Base-by-base conservation (phyloP, 345 rosid species). In the Ceriops tagal region DNA sequence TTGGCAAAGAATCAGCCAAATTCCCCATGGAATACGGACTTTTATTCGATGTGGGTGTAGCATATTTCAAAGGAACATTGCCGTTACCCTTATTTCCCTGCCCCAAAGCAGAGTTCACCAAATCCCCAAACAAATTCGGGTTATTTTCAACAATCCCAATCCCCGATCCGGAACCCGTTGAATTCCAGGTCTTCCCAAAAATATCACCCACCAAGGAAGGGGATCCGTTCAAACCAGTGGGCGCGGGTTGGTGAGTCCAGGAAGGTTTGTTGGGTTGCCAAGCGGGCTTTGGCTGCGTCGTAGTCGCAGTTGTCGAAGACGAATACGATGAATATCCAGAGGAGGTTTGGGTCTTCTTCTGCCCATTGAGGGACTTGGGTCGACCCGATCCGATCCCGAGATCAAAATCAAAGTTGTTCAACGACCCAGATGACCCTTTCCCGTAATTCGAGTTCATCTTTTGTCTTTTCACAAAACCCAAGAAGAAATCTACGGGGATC, bases 171-270 rank as follows among this genome's bases (percentile, higher is more conserved):
- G 81, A 69, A 4, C 71, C 75, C 6, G 87, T 49, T 8, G 97
- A 80, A 7, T 73, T 59, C 99, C 97, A 95, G 63, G 85, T 95
- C 87, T 86, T 95, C 30, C 98, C 98, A 53, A 58, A 84, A 62
- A 93, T 93, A 79, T 93, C 98, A 0, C 97, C 98, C 21, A 81
- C 91, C 97, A 93, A 88, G 5, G 98, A 87, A 66, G 80, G 64
- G 51, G 96, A 92, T 18, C 87, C 88, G 47, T 69, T 80, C 5
- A 76, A 43, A 68, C 80, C 49, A 82, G 51, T 66, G 66, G 86
- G 85, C 21, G 92, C 84, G 4, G 98, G 93, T 37, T 89, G 96
- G 79, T 93, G 98, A 19, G 93, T 91, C 98, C 98, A 93, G 0
- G 93, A 78, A 28, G 93, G 88, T 77, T 84, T 92, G 64, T 79